Evolutionary conservation across 306 rosid genomes (phyloP).

Genomic region (Mimosa bimucronata): DNA sequence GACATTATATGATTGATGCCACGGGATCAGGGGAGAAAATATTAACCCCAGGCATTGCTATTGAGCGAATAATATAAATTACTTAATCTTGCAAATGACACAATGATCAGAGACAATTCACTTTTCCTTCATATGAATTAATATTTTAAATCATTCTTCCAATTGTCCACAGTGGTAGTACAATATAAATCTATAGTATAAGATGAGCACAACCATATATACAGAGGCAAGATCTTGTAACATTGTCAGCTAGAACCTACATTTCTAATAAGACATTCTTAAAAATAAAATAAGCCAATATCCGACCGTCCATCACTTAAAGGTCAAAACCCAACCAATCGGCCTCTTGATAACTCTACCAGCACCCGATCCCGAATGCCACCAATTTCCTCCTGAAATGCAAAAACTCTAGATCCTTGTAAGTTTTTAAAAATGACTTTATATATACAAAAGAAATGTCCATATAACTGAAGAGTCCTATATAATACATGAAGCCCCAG

Average conservation of each 20-base stretch:
- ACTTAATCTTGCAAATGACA: background rate
- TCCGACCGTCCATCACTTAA: background rate
- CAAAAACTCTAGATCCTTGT: background rate
- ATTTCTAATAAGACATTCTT: background rate
- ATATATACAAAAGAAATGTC: background rate
- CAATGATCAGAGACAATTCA: background rate
- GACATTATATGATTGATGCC: background rate
- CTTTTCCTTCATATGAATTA: background rate
- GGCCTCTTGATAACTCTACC: slow-evolving; percentile 16
- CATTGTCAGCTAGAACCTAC: background rate
- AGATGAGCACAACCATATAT: background rate
- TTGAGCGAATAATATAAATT: background rate
- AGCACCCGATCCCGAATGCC: slow-evolving; percentile 12
- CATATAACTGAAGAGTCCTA: background rate
- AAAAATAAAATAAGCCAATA: background rate
- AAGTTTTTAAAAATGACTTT: background rate
- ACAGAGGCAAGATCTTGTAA: background rate
- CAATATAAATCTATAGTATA: background rate
- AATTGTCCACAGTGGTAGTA: background rate
- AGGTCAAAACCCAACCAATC: background rate
- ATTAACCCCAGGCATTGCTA: background rate
- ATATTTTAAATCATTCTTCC: background rate
- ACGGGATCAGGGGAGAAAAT: background rate
- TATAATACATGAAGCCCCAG: background rate
- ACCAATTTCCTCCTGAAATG: slow-evolving; percentile 22